Base-by-base conservation (phyloP, 139 green algal species). In the Marvania coccoides region DNA sequence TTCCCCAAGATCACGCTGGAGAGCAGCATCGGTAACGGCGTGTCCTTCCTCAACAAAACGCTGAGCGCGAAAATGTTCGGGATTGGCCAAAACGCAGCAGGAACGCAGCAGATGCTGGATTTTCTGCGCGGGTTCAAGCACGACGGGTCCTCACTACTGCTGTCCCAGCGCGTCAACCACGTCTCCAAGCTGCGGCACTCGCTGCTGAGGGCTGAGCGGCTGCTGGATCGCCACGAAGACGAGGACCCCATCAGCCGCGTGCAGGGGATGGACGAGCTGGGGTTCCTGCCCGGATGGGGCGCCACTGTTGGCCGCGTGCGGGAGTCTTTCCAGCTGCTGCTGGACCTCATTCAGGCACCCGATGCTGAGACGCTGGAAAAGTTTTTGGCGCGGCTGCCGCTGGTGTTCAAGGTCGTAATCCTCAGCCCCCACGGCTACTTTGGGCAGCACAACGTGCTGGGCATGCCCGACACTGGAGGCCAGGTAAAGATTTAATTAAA, bases 341-440 rank as follows among this genome's bases (percentile, higher is more conserved):
- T 81, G 14, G 86, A 95, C 72, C 74, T 95, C 19, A 42, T 93
- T 53, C 81, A 92, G 73, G 85, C 87, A 0, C 83, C 87, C 9
- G 78, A 90, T 56, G 61, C 84, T 10, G 78, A 83, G 3, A 72
- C 58, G 1, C 71, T 93, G 46, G 71, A 87, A 59, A 46, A 73
- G 24, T 93, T 95, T 54, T 70, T 95, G 37, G 75, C 58, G 2
- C 69, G 82, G 9, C 69, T 93, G 31, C 88, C 88, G 5, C 73
- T 86, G 35, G 76, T 91, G 39, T 85, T 86, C 71, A 78, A 81
- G 39, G 83, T 95, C 5, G 82, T 82, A 36, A 88, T 95, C 59
- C 66, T 95, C 24, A 83, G 68, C 8, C 88, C 88, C 0, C 88
- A 95, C 64, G 88, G 88, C 48, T 95, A 82, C 75, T 95, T 95